Conservation (phyloP, 73 alveolate genomes). For the Tetrahymena borealis region DNA sequence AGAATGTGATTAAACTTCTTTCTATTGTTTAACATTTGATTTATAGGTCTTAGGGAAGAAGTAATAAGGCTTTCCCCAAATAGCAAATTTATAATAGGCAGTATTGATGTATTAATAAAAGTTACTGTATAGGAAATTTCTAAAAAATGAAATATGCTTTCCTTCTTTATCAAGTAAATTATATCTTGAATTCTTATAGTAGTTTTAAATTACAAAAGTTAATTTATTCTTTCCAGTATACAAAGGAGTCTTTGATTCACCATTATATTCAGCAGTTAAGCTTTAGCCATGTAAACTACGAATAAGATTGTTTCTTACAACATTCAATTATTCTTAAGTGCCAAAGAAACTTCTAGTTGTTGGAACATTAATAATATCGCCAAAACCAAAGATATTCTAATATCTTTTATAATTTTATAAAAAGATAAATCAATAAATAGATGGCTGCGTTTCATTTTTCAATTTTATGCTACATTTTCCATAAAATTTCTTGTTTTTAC, state of each 20-base stretch:
- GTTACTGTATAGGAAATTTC: neutral
- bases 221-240: neutral
- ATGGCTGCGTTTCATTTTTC: no score
- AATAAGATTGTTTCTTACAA: neutral
- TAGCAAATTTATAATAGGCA: neutral
- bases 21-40: neutral
- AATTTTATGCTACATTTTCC: no score
- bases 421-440: neutral
- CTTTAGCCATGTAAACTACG: neutral
- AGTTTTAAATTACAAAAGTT: neutral
- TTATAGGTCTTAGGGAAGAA: neutral
- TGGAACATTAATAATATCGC: neutral
- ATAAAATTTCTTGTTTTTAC: no score
- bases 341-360: neutral
- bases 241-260: neutral
- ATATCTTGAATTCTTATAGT: neutral
- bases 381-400: neutral
- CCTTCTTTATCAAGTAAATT: neutral
- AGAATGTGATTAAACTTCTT: neutral
- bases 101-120: neutral
- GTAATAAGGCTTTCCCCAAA: neutral
- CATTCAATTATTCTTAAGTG: neutral
- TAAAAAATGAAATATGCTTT: neutral
- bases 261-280: neutral
- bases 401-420: neutral